phyloP scores from a whole-genome alignment of 805 yeast genomes.

The Wickerhamiella vanderwaltii region DNA sequence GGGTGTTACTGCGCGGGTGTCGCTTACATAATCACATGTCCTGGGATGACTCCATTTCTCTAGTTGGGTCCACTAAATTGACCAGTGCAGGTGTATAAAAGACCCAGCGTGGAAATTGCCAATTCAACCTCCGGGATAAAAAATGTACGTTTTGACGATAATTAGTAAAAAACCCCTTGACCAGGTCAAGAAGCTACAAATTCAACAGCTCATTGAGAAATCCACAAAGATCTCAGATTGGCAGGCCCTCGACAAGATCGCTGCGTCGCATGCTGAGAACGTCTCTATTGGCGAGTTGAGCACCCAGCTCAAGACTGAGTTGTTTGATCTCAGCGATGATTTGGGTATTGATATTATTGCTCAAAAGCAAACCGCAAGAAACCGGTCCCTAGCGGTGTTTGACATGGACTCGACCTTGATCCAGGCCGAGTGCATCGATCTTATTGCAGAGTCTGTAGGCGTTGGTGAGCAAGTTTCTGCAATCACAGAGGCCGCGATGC shows the following conservation, averaged over 20 bases:
- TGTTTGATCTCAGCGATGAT: constrained; percentile 2
- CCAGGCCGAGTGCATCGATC: constrained; percentile 90
- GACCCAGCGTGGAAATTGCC: too few relatives aligned
- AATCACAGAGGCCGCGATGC: constrained; percentile 92
- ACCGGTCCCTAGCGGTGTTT: constrained; percentile 56
- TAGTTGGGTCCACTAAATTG: too few relatives aligned
- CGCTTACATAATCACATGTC: neutral
- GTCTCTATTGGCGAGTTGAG: neutral
- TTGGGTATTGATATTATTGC: constrained; percentile 32
- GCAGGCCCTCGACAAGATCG: neutral
- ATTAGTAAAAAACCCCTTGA: neutral
- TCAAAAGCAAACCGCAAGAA: constrained; percentile 27
- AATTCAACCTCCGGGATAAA: too few relatives aligned
- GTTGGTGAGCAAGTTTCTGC: constrained; percentile 79
- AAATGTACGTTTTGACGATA: constrained; percentile 5
- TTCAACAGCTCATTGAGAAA: neutral
- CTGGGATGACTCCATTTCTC: neutral
- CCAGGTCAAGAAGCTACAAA: neutral
- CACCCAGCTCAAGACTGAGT: neutral
- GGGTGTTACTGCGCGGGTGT: too few relatives aligned
- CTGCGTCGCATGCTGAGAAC: neutral
- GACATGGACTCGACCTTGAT: constrained; percentile 98
- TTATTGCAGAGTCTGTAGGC: constrained; percentile 87
- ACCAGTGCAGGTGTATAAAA: too few relatives aligned
- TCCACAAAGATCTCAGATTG: neutral